A percentile compares a stretch with the other conserved stretches of the same genome.
Evolutionary conservation across 2,329 filamentous ascomycete species (phyloP).

Genomic region (Ophioceras dolichostomum): DNA sequence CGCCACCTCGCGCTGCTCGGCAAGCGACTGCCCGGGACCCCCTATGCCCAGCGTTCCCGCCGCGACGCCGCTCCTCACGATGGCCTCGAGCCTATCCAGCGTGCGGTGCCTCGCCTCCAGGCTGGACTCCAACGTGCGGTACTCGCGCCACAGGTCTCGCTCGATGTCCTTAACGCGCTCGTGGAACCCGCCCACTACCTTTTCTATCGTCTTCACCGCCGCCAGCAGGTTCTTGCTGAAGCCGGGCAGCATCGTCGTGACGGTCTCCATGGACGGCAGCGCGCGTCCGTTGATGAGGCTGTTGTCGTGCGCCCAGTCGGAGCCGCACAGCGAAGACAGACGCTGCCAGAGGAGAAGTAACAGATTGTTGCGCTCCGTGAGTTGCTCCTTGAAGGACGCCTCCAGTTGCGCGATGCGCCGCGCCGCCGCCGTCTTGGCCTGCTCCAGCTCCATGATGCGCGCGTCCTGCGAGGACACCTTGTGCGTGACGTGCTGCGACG

Average conservation of each 20-base stretch:
- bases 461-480: conserved; percentile 77
- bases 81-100: conserved; percentile 73
- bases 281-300: conserved; percentile 77
- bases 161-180: conserved; percentile 75
- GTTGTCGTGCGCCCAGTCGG: conserved; percentile 85
- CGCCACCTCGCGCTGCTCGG: conserved; percentile 27
- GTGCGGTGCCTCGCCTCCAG: conserved; percentile 73
- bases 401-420: conserved; percentile 67
- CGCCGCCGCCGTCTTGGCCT: conserved; percentile 63
- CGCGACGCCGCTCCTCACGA: conserved; percentile 55
- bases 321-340: conserved; percentile 72
- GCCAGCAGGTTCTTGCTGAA: conserved; percentile 84
- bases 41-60: conserved; percentile 28
- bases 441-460: conserved; percentile 76
- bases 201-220: conserved; percentile 79
- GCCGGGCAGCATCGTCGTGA: conserved; percentile 72
- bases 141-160: conserved; percentile 81
- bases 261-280: conserved; percentile 71
- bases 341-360: conserved; percentile 84
- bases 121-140: conserved; percentile 71
- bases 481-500: conserved; percentile 74
- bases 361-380: conserved; percentile 79
- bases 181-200: conserved; percentile 66
- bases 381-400: conserved; percentile 70
- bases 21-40: too few relatives aligned